A percentile compares a stretch with the other conserved stretches of the same genome.
Evolutionary conservation across 345 rosid species (phyloP).

Genomic region (Kernera saxatilis): DNA sequence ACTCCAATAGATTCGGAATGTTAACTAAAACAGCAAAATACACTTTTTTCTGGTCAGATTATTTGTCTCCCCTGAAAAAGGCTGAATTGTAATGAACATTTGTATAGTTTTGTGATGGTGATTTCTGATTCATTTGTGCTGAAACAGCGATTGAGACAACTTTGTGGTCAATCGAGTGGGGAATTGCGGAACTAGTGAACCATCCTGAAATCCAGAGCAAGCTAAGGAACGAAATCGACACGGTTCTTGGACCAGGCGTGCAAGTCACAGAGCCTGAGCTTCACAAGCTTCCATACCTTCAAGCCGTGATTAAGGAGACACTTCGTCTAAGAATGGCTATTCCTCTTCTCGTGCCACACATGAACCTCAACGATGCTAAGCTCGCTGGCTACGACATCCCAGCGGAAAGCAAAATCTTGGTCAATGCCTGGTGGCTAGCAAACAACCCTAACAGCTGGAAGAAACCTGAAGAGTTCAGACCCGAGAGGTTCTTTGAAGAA

Average conservation of each 20-base stretch:
- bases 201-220: conserved; percentile 78
- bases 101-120: background rate
- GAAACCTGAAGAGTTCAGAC: conserved; percentile 86
- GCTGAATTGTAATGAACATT: background rate
- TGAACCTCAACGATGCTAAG: conserved; percentile 95
- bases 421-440: conserved; percentile 97
- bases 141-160: conserved; percentile 93
- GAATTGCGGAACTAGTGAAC: conserved; percentile 88
- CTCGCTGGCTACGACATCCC: conserved; percentile 82
- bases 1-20: background rate
- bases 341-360: conserved; percentile 96
- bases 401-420: conserved; percentile 92
- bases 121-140: background rate
- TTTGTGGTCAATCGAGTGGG: conserved; percentile 96
- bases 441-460: conserved; percentile 89
- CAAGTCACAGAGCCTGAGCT: conserved; percentile 88
- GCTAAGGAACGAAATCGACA: conserved; percentile 71
- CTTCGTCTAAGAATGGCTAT: conserved; percentile 91
- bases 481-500: conserved; percentile 95
- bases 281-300: conserved; percentile 75
- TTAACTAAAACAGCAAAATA: background rate
- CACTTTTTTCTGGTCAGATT: background rate
- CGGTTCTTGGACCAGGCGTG: conserved; percentile 59
- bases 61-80: background rate
- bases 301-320: conserved; percentile 92